A percentile compares a stretch with the other conserved stretches of the same genome.
phyloP scores from a whole-genome alignment of 2,329 filamentous ascomycete genomes.

The Botrytis deweyae region DNA sequence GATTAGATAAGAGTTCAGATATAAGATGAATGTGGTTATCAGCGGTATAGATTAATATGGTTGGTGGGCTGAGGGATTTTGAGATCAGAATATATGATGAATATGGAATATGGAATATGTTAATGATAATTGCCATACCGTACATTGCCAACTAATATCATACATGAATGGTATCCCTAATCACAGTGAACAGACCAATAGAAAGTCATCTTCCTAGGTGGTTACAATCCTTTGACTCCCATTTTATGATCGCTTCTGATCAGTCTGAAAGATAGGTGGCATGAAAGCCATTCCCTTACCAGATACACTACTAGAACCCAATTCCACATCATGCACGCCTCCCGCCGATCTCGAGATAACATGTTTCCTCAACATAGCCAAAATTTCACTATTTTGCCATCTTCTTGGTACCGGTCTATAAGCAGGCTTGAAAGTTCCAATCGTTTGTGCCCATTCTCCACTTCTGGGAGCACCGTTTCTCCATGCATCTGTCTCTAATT shows the following conservation, averaged over 20 bases:
- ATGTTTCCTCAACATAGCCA: conserved; percentile 75
- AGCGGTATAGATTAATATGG: neutral
- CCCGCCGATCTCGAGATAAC: conserved; percentile 69
- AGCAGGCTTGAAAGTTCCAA: conserved; percentile 90
- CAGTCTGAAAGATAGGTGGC: conserved; percentile 39
- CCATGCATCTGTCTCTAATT: conserved; percentile 34
- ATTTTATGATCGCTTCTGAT: conserved; percentile 24
- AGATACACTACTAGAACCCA: conserved; percentile 30
- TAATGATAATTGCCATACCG: neutral
- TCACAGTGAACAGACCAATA: neutral
- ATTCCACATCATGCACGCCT: conserved; percentile 44
- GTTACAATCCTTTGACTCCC: neutral
- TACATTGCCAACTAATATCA: neutral
- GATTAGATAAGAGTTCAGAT: neutral
- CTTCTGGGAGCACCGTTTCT: conserved; percentile 43
- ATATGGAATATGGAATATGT: neutral
- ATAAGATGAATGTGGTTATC: neutral
- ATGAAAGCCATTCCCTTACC: conserved; percentile 41
- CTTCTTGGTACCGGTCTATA: conserved; percentile 85
- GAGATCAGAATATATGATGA: neutral
- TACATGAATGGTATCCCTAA: conserved; percentile 2
- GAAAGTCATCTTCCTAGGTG: neutral
- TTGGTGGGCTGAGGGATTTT: neutral
- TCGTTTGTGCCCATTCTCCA: conserved; percentile 95
- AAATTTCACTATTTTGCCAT: conserved; percentile 81